Base-by-base conservation (phyloP, 1,284 basidiomycete species). In the Ceraceosorus bombacis region DNA sequence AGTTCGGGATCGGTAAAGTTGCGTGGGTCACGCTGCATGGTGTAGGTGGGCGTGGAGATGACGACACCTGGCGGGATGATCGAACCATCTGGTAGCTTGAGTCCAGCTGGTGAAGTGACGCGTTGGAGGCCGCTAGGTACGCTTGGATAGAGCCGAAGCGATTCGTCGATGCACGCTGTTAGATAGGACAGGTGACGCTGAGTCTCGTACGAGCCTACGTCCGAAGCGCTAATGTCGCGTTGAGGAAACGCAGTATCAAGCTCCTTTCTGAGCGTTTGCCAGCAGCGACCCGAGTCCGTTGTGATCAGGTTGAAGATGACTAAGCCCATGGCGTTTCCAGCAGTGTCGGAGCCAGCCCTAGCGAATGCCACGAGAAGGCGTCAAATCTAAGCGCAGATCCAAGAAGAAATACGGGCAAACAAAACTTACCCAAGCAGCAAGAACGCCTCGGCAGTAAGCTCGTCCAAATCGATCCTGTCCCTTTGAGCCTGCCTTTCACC, bases 101-200 rank as follows among this genome's bases (percentile, higher is more conserved):
- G 50, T 10, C 43, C 56, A 4, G 53, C 39, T 1, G 36, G 15
- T 2, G 49, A 15, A 46, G 62, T 64, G 5, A 5, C 17, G 8
- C 67, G 54, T 49, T 67, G 67, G 6, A 67, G 54, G 7, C 67
- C 67, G 4, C 55, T 53, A 5, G 62, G 60, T 2, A 67, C 65
- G 4, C 62, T 59, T 5, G 67, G 67, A 39, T 58, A 62, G 15
- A 68, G 51, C 10, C 67, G 54, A 0, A 68, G 48, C 15, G 67
- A 49, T 49, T 68, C 67, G 48, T 67, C 62, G 62, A 68, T 67
- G 38, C 58, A 27, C 39, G 65, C 67, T n/a, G 64, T 67, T 27
- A 68, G 58, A 67, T 50, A 0, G 65, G 65, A 49, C 65, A 64
- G 0, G 50, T 55, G 39, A 61, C 58, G n/a, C 60, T 54, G 57